These are phyloP conservation scores for Podosphaera fusca DNA, from an alignment of 2,329 filamentous ascomycete species.

Conservation along the genomic window DNA sequence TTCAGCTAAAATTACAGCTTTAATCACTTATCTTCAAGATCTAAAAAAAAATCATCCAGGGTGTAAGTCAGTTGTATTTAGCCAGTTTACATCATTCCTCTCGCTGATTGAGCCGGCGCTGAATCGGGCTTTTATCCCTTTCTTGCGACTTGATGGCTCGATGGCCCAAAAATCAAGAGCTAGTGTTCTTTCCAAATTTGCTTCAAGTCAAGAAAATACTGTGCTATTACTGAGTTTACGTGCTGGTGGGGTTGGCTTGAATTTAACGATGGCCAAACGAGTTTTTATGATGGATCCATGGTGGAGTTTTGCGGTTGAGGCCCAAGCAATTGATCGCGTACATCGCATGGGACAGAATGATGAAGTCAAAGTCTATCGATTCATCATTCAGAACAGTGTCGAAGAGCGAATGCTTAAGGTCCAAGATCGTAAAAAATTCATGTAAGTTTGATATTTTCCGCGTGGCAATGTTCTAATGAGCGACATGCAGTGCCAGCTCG, in stretches of 20 bases:
- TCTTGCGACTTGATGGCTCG: conserved; percentile 74
- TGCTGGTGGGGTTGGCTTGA: conserved; percentile 83
- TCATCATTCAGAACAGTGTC: conserved; percentile 75
- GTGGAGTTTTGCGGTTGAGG: conserved; percentile 96
- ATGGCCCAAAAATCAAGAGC: conserved; percentile 73
- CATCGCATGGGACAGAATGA: conserved; percentile 87
- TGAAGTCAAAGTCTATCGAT: conserved; percentile 67
- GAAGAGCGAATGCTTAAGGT: conserved; percentile 87
- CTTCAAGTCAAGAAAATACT: conserved; percentile 33
- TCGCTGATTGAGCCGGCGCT: conserved; percentile 74
- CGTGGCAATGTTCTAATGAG: conserved; percentile 1
- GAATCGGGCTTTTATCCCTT: conserved; percentile 43
- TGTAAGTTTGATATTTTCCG: conserved; percentile 33
- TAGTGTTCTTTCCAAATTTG: conserved; percentile 54
- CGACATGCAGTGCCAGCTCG: conserved; percentile 50
- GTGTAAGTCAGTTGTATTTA: conserved; percentile 83
- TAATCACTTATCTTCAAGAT: conserved; percentile 51
- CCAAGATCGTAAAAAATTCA: conserved; percentile 89
- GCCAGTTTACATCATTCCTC: conserved; percentile 91
- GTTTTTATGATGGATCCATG: conserved; percentile 99
- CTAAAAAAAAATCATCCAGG: conserved; percentile 40
- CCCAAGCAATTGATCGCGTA: conserved; percentile 90
- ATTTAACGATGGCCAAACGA: conserved; percentile 66
- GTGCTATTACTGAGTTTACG: conserved; percentile 67
- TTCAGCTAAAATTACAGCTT: conserved; percentile 68